Conservation (phyloP, 768 basidiomycete species). For the Asterophora parasitica region DNA sequence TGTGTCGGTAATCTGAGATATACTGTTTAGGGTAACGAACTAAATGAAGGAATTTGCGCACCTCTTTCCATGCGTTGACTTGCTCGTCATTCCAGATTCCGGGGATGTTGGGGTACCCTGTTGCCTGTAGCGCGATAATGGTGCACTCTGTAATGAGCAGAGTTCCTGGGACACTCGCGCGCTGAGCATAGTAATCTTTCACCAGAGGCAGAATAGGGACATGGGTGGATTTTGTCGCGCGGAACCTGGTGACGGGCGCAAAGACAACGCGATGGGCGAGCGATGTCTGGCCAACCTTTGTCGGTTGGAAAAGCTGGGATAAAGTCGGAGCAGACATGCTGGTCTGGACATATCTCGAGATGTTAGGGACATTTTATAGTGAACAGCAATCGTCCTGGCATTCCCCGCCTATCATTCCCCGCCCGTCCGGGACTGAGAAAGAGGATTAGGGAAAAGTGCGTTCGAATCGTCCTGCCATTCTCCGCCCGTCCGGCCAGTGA, state of each 20-base stretch:
- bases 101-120: conserved; percentile 46
- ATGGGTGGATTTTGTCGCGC: conserved; percentile 14
- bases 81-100: conserved; percentile 64
- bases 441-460: too few relatives aligned
- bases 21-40: neutral
- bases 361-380: too few relatives aligned
- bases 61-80: conserved; percentile 51
- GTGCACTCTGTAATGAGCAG: conserved; percentile 45
- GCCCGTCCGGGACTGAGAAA: too few relatives aligned
- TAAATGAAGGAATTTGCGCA: conserved; percentile 17
- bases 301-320: conserved; percentile 35
- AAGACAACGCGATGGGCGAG: conserved; percentile 45
- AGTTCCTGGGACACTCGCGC: conserved; percentile 32
- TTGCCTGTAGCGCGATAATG: conserved; percentile 42
- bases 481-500: too few relatives aligned
- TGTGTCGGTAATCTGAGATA: too few relatives aligned
- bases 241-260: conserved; percentile 24
- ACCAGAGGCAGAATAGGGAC: too few relatives aligned
- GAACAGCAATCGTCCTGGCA: too few relatives aligned
- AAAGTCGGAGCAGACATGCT: too few relatives aligned
- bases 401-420: too few relatives aligned
- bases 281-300: conserved; percentile 28
- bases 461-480: too few relatives aligned
- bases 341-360: too few relatives aligned
- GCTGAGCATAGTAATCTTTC: conserved; percentile 34